Evolutionary conservation across 2,329 filamentous ascomycete genomes (phyloP).

Genomic region (Penicillium sp.): DNA sequence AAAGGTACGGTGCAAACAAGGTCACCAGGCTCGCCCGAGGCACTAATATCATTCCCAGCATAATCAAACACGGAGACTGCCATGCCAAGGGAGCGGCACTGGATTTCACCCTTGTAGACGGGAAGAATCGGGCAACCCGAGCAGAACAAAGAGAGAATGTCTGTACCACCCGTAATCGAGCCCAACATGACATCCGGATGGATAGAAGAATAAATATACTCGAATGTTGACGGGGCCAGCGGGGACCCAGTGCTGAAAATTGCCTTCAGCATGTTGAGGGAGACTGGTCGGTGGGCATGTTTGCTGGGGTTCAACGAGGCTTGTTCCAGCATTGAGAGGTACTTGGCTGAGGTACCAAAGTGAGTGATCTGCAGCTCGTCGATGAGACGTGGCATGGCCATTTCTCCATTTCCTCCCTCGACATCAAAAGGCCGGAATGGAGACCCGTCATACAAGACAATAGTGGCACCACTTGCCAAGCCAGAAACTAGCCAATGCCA

Average conservation of each 20-base stretch:
- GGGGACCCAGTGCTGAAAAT: conserved; percentile 95
- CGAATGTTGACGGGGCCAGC: conserved; percentile 87
- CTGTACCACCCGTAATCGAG: conserved; percentile 92
- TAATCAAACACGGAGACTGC: conserved; percentile 61
- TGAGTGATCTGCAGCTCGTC: conserved; percentile 81
- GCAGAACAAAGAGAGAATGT: conserved; percentile 94
- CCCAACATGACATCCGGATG: conserved; percentile 78
- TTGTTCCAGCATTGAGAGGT: conserved; percentile 86
- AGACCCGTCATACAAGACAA: conserved; percentile 89
- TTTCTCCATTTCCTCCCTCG: conserved; percentile 62
- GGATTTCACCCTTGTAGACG: conserved; percentile 71
- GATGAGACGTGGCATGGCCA: conserved; percentile 80
- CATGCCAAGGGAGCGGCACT: conserved; percentile 77
- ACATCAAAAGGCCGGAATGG: conserved; percentile 71
- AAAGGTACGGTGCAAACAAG: conserved; percentile 85
- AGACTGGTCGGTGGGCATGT: conserved; percentile 45
- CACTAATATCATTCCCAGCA: conserved; percentile 58
- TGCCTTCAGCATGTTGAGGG: conserved; percentile 62
- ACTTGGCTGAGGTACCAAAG: conserved; percentile 93
- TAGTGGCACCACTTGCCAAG: conserved; percentile 75
- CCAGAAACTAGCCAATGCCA: conserved; percentile 95
- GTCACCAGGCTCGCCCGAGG: conserved; percentile 73
- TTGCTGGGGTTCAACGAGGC: conserved; percentile 62
- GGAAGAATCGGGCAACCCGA: conserved; percentile 75
- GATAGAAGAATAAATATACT: conserved; percentile 83